Percentiles rank a stretch among this genome's conserved stretches.
These are phyloP conservation scores for Beauveria scarabaeidicola DNA, from an alignment of 2,329 filamentous ascomycete genomes.

Conservation along the genomic window DNA sequence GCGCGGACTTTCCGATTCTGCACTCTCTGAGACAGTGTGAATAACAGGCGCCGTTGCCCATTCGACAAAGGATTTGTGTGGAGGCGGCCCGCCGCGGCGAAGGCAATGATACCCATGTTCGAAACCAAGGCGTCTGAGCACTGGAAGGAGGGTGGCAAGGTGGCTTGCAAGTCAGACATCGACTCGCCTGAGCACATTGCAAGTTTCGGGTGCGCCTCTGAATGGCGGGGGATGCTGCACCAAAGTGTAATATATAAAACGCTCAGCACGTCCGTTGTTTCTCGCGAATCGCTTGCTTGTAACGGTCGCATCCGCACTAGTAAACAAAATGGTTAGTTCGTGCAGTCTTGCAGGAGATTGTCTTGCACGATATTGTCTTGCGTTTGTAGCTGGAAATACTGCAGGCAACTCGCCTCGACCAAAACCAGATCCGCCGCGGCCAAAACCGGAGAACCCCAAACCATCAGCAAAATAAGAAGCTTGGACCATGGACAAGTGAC, in stretches of 20 bases:
- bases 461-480: not conserved
- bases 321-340: not conserved
- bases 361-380: not conserved
- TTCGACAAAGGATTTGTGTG: not conserved
- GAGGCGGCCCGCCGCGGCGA: constrained; percentile 6
- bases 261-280: not conserved
- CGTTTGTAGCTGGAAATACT: not conserved
- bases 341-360: not conserved
- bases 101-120: not conserved
- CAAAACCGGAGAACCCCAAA: not conserved
- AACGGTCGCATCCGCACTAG: not conserved
- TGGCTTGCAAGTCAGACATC: not conserved
- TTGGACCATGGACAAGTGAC: not conserved
- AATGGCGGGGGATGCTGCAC: not conserved
- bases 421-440: constrained; percentile 5
- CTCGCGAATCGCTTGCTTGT: not conserved
- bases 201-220: not conserved
- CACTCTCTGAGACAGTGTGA: not conserved
- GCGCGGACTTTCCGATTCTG: not conserved
- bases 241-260: not conserved
- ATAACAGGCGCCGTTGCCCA: not conserved
- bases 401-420: not conserved
- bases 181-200: not conserved
- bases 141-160: not conserved
- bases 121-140: constrained; percentile 5